Percentiles rank a stretch among this genome's conserved stretches.
These are phyloP conservation scores for Albifimbria verrucaria DNA, from an alignment of 2,329 filamentous ascomycete genomes.

Conservation along the genomic window DNA sequence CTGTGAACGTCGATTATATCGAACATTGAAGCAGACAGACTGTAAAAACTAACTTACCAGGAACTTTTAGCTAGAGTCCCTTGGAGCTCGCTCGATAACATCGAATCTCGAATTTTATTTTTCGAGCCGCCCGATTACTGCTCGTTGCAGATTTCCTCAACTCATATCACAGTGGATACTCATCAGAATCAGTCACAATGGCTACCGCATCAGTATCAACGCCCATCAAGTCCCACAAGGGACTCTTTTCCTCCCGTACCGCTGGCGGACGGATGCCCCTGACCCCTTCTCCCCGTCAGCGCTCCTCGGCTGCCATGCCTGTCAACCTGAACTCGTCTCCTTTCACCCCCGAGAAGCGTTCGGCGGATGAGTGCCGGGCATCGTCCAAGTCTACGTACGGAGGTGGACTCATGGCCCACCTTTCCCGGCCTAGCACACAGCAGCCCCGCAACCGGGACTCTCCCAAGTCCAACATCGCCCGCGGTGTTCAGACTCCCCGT, in stretches of 20 bases:
- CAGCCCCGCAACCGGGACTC: conserved; percentile 74
- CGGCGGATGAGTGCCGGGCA: conserved; percentile 48
- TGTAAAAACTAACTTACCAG: conserved; percentile 46
- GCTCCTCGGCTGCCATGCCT: conserved; percentile 47
- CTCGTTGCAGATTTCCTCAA: conserved; percentile 36
- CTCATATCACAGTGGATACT: conserved; percentile 17
- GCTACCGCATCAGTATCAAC: conserved; percentile 79
- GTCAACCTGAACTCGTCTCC: conserved; percentile 65
- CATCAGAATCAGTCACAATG: conserved; percentile 56
- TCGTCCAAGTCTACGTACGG: conserved; percentile 72
- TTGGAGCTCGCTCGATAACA: conserved; percentile 51
- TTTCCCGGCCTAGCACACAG: conserved; percentile 67
- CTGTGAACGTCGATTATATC: conserved; percentile 44
- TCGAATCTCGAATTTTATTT: conserved; percentile 34
- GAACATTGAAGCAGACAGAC: conserved; percentile 39
- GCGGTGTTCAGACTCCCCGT: conserved; percentile 69
- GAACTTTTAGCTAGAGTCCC: conserved; percentile 59
- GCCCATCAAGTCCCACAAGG: conserved; percentile 90
- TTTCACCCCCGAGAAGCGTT: conserved; percentile 67
- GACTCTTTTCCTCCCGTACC: conserved; percentile 86
- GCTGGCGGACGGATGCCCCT: conserved; percentile 93
- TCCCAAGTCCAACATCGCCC: conserved; percentile 94
- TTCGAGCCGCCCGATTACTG: conserved; percentile 46
- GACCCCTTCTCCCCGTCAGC: conserved; percentile 82
- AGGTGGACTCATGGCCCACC: conserved; percentile 74